Conservation (phyloP, 176 grass and related monocot species). For the Juncus effusus region DNA sequence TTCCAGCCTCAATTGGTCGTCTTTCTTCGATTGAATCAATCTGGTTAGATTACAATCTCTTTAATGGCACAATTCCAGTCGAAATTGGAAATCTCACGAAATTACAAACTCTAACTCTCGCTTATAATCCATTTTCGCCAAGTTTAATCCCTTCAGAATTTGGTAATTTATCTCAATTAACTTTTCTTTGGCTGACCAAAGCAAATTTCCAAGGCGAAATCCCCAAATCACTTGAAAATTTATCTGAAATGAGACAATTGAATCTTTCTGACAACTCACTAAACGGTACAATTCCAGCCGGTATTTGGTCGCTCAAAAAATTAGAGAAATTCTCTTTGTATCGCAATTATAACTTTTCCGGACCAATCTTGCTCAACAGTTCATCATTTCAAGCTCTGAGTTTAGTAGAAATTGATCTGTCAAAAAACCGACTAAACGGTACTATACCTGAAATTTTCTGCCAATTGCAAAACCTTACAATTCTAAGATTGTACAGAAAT, state of each 20-base stretch:
- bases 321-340: constrained; percentile 9
- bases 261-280: constrained; percentile 4
- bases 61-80: constrained; percentile 4
- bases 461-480: background rate
- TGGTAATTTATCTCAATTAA: constrained; percentile 12
- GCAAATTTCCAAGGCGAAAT: constrained; percentile 3
- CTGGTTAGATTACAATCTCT: constrained; percentile 2
- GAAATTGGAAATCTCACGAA: constrained; percentile 11
- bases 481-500: constrained; percentile 17
- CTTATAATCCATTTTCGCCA: constrained; percentile 14
- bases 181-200: constrained; percentile 17
- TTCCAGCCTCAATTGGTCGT: constrained; percentile 24
- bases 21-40: constrained; percentile 5
- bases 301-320: constrained; percentile 28
- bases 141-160: constrained; percentile 9
- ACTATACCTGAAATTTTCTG: constrained; percentile 23
- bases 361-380: constrained; percentile 5
- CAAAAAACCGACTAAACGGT: constrained; percentile 17
- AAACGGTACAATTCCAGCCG: constrained; percentile 20
- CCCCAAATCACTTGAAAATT: constrained; percentile 6
- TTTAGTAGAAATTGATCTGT: constrained; percentile 15
- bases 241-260: constrained; percentile 4
- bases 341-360: background rate
- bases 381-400: constrained; percentile 5
- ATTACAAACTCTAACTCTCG: constrained; percentile 1